Conservation (phyloP, 2,329 filamentous ascomycete species). For the Aspergillus transmontanensis region DNA sequence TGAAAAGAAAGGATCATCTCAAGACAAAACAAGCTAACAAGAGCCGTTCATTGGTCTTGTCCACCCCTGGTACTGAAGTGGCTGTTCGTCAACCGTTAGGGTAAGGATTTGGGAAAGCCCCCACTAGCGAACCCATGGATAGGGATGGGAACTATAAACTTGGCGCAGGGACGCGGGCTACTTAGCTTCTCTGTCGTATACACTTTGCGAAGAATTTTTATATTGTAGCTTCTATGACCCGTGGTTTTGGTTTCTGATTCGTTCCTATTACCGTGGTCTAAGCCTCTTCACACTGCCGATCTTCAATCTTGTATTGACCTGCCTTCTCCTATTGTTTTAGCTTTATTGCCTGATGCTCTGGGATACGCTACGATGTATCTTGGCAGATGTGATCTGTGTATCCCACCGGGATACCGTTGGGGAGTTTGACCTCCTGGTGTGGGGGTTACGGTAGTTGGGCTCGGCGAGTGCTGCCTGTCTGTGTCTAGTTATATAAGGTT, state of each 20-base stretch:
- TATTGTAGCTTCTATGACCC: background rate
- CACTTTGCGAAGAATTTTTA: background rate
- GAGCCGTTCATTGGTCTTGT: background rate
- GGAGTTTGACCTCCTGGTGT: background rate
- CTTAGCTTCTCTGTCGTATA: background rate
- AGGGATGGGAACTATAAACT: background rate
- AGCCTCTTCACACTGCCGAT: background rate
- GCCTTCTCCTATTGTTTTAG: background rate
- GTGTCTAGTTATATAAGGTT: background rate
- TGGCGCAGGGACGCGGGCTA: background rate
- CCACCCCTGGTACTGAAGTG: background rate
- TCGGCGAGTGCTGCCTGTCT: background rate
- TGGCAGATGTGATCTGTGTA: background rate
- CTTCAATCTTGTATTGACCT: background rate
- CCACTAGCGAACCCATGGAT: background rate
- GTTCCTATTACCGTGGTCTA: background rate
- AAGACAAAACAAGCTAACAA: background rate
- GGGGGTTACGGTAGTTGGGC: background rate
- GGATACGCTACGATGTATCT: background rate
- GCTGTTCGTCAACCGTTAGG: background rate
- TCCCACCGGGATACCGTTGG: background rate
- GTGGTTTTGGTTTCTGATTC: background rate
- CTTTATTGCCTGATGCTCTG: background rate
- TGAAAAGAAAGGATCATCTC: background rate
- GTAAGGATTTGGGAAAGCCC: background rate